Base-by-base conservation (phyloP, 495 filamentous ascomycete genomes). In the Aspergillus incahuasiensis region DNA sequence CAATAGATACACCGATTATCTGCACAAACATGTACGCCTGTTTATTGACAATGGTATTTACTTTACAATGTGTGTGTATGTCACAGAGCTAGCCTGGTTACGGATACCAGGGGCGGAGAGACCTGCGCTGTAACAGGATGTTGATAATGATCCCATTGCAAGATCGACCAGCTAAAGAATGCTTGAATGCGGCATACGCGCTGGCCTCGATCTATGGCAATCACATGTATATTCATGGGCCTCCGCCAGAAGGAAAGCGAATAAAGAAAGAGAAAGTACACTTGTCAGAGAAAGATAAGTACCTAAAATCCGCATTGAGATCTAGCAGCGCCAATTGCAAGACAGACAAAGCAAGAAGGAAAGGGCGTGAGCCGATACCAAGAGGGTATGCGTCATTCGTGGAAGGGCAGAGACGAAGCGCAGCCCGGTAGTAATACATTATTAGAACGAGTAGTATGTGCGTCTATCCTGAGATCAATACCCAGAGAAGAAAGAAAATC, bases 401-500 rank as follows among this genome's bases (percentile, higher is more conserved):
- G 22, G 22, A 20, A 32, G 19, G 21, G 18, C 22, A 32, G 25
- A 45, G 5, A 54, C 38, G 39, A 42, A 34, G 30, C 28, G 38
- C 47, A 42, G 28, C 48, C 57, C 42, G 20, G 64, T 73, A 73
- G 68, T 73, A 67, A 68, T 75, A 75, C 72, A 75, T 56, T 68
- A 70, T 47, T 63, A 68, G 39, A 54, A 51, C 50, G 61, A 55
- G 50, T 43, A 51, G 48, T 28, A 38, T 52, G 63, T 54, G 44
- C 61, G 50, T 70, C 63, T 71, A 81, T 69, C 77, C 75, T 39
- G 79, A 80, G 63, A 82, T 75, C 63, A 83, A 69, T 35, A 83
- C 80, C 80, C 80, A 83, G 42, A 83, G 67, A 64, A 83, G 72
- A 72, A 83, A 83, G 67, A 83, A 79, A 63, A 78, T 77, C 73